phyloP scores from a whole-genome alignment of 768 basidiomycete genomes.

The Pholiota molesta region DNA sequence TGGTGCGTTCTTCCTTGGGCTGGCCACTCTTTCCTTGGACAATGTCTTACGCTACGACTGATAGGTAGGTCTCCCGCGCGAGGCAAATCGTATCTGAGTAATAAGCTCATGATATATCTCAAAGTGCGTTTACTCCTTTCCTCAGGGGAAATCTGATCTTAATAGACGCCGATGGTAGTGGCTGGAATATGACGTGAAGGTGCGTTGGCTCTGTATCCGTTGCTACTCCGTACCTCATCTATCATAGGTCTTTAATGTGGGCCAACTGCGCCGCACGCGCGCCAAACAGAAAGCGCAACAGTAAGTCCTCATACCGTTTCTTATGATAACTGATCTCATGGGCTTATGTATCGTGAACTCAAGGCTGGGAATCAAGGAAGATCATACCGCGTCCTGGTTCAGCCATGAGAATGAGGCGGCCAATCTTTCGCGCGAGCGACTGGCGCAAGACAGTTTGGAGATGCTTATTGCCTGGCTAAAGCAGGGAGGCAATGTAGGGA shows the following conservation, averaged over 20 bases:
- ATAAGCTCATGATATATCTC: conserved; percentile 96
- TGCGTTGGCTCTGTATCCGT: conserved; percentile 25
- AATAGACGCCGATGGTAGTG: conserved; percentile 55
- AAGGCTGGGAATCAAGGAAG: conserved; percentile 80
- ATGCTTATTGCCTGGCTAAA: conserved; percentile 95
- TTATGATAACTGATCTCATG: not conserved
- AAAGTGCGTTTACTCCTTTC: conserved; percentile 54
- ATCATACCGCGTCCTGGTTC: conserved; percentile 91
- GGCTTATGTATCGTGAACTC: conserved; percentile 25
- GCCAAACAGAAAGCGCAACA: conserved; percentile 80
- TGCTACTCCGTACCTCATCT: not conserved
- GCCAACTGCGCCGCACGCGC: conserved; percentile 86
- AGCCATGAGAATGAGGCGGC: conserved; percentile 84
- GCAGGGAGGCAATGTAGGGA: conserved; percentile 94
- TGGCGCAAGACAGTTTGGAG: conserved; percentile 92
- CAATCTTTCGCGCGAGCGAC: conserved; percentile 71
- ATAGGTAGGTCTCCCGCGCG: conserved; percentile 94
- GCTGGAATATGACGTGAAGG: conserved; percentile 97
- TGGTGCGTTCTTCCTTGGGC: conserved; percentile 53
- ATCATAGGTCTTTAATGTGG: conserved; percentile 93
- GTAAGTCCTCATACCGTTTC: conserved; percentile 38
- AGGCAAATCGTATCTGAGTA: conserved; percentile 97
- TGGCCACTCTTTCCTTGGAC: not conserved
- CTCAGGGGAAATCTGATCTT: conserved; percentile 18
- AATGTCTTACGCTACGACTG: not conserved